phyloP scores from a whole-genome alignment of 176 grass and related monocot genomes.

The Rhynchospora tenuis region DNA sequence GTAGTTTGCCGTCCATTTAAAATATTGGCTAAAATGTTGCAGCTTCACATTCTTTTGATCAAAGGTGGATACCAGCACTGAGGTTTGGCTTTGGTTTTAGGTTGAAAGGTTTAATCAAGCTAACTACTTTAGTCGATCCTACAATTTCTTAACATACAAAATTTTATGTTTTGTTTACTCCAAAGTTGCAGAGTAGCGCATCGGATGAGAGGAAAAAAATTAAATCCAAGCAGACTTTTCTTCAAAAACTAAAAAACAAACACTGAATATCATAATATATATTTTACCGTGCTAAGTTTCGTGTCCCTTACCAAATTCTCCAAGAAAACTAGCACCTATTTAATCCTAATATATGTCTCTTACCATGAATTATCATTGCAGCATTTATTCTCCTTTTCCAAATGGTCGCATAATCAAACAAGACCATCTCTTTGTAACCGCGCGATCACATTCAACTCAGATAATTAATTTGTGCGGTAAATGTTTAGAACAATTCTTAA shows the following conservation, averaged over 20 bases:
- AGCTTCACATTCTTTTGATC: too few relatives aligned
- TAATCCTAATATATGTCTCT: not conserved
- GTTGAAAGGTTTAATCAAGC: too few relatives aligned
- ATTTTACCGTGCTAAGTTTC: not conserved
- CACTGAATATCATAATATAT: not conserved
- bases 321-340: not conserved
- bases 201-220: too few relatives aligned
- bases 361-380: not conserved
- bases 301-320: not conserved
- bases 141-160: too few relatives aligned
- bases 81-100: too few relatives aligned
- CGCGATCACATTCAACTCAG: not conserved
- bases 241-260: not conserved
- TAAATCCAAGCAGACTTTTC: too few relatives aligned
- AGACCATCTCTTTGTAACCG: not conserved
- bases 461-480: slow-evolving; percentile 19
- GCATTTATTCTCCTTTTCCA: not conserved
- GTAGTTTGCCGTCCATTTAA: too few relatives aligned
- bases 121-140: too few relatives aligned
- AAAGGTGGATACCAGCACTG: too few relatives aligned
- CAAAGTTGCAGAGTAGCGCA: too few relatives aligned
- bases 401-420: not conserved
- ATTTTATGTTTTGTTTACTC: too few relatives aligned
- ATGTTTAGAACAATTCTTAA: slow-evolving; percentile 38
- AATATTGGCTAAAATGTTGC: too few relatives aligned